Conservation (phyloP, 176 grass and related monocot species). For the Carex littledalei region DNA sequence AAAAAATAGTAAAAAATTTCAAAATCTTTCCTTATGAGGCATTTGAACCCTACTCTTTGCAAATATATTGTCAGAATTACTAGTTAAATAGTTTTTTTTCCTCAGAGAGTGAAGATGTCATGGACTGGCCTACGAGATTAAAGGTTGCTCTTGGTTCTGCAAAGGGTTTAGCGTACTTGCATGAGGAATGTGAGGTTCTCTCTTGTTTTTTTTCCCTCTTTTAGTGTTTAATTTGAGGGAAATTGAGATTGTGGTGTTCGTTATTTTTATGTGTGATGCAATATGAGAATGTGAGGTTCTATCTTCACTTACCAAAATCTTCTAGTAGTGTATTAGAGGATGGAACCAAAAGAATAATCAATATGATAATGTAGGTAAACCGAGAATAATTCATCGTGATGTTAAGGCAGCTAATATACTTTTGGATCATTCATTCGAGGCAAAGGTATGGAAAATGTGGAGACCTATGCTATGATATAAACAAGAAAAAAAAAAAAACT, state of each 20-base stretch:
- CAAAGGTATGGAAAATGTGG: slow-evolving; percentile 18
- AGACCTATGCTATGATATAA: neutral
- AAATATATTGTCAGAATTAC: too few species aligned
- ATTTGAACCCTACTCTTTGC: too few species aligned
- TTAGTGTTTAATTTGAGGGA: neutral
- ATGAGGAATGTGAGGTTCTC: slow-evolving; percentile 28
- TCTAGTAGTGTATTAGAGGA: neutral
- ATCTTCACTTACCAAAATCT: too few species aligned
- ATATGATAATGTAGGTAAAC: slow-evolving; percentile 20
- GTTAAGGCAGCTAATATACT: slow-evolving; percentile 40
- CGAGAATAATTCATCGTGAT: slow-evolving; percentile 33
- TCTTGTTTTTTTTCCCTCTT: neutral
- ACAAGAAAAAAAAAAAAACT: neutral
- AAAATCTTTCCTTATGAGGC: too few species aligned
- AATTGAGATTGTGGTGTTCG: neutral
- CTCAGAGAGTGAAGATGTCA: neutral
- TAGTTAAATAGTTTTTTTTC: neutral
- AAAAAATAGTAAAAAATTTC: too few species aligned
- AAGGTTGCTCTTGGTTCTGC: slow-evolving; percentile 34
- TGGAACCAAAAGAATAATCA: neutral
- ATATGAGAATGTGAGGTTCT: neutral
- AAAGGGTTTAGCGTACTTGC: slow-evolving; percentile 32
- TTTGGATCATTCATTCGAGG: slow-evolving; percentile 32
- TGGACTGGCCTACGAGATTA: slow-evolving; percentile 31
- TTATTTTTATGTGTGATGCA: neutral